Base-by-base conservation (phyloP, 176 grass and related monocot genomes). In the Oryza glumipatula region DNA sequence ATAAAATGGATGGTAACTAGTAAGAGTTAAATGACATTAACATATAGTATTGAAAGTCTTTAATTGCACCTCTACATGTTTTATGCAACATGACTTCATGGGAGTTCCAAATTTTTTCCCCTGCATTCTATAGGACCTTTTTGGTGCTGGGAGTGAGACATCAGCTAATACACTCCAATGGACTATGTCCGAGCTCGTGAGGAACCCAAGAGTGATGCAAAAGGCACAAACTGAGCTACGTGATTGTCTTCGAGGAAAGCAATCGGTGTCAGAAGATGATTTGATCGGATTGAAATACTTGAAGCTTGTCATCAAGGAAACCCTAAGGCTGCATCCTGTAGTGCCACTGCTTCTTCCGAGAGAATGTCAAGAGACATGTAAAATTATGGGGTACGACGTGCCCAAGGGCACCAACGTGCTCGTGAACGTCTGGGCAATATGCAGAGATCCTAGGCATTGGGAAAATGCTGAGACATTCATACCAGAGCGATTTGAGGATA, bases 101-200 rank as follows among this genome's bases (percentile, higher is more conserved):
- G 9, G 15, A 1, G 14, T 9, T 47, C 0, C 22, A 35, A 36
- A 3, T 14, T 67, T 2, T 23, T 2, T 7, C n/a, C 56, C n/a
- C 3, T 63, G 35, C 6, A n/a, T 35, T 23, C 0, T 9, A 44
- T 48, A 68, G 84, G 83, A 90, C 9, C 67, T 90, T 10, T 90
- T 86, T 7, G 54, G 3, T 11, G 86, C 72, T 0, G 73, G 79
- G 1, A 88, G 63, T 0, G 80, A 83, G 9, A 88, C 86, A 6
- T 66, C 86, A 0, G 46, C 17, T 1, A 70, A 2, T 1, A 77
- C 64, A 1, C 45, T 82, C 4, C 79, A 88, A 38, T 88, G 80
- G 86, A 49, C 79, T 4, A 88, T 83, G 80, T 49, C 86, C 0
- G 80, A 88, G 52, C 65, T 88, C 13, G 7, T 78, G 7, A 16